Evolutionary conservation across 495 filamentous ascomycete species (phyloP).

Genomic region (Astrocystis sublimbata): DNA sequence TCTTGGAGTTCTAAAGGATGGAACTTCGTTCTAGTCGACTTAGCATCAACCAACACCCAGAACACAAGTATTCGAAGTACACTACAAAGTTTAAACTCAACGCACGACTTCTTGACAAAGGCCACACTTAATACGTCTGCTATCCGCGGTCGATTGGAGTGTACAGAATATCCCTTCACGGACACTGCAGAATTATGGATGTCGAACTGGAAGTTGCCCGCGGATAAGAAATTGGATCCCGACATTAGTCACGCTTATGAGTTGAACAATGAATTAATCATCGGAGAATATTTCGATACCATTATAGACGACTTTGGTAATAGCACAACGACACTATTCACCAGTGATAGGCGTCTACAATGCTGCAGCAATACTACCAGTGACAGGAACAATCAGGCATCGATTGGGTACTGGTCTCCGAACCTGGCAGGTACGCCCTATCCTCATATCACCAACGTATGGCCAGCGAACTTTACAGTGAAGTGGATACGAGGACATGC

Average conservation of each 20-base stretch:
- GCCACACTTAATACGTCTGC: slow-evolving; percentile 34
- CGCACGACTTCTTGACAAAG: slow-evolving; percentile 11
- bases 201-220: slow-evolving; percentile 22
- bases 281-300: too few relatives aligned
- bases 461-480: slow-evolving; percentile 35
- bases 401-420: background rate
- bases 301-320: too few relatives aligned
- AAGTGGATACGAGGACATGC: slow-evolving; percentile 37
- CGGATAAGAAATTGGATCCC: background rate
- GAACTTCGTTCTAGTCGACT: slow-evolving; percentile 36
- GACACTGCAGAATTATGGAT: slow-evolving; percentile 30
- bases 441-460: slow-evolving; percentile 32
- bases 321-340: slow-evolving; percentile 23
- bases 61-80: background rate
- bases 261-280: background rate
- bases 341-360: slow-evolving; percentile 22
- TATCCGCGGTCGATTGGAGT: slow-evolving; percentile 35
- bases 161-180: slow-evolving; percentile 23
- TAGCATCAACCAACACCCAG: background rate
- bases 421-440: slow-evolving; percentile 18
- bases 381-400: background rate
- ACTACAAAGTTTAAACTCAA: background rate
- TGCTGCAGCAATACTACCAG: slow-evolving; percentile 39
- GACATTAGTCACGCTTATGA: background rate
- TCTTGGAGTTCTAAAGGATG: slow-evolving; percentile 41